These are phyloP conservation scores for Orbilia ellipsospora DNA, from an alignment of 2,329 filamentous ascomycete genomes.

Conservation along the genomic window DNA sequence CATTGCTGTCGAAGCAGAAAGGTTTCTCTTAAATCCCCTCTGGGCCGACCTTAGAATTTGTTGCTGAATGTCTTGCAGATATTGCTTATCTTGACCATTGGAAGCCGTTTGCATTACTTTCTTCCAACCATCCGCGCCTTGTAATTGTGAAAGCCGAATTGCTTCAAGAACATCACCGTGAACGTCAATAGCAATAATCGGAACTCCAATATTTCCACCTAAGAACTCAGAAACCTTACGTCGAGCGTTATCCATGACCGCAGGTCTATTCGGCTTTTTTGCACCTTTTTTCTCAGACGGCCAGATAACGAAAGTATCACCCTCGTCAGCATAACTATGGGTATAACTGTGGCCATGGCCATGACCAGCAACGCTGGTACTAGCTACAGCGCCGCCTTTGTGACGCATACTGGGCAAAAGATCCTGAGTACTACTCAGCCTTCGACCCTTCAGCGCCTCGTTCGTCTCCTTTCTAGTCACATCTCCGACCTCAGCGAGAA, in stretches of 20 bases:
- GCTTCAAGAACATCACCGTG: constrained; percentile 83
- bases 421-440: constrained; percentile 52
- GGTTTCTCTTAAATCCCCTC: constrained; percentile 66
- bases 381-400: constrained; percentile 63
- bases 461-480: constrained; percentile 73
- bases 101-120: constrained; percentile 80
- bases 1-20: constrained; percentile 60
- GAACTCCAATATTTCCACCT: constrained; percentile 73
- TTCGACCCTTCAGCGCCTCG: constrained; percentile 60
- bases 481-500: constrained; percentile 84
- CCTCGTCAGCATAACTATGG: constrained; percentile 62
- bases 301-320: constrained; percentile 83
- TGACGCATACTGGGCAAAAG: constrained; percentile 61
- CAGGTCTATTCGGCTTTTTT: constrained; percentile 82
- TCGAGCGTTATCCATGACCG: constrained; percentile 74
- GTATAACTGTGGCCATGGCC: constrained; percentile 3
- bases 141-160: constrained; percentile 78
- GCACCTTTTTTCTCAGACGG: constrained; percentile 85
- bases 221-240: constrained; percentile 65
- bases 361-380: constrained; percentile 51
- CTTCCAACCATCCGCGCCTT: constrained; percentile 85
- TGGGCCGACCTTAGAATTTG: constrained; percentile 74
- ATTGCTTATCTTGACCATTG: constrained; percentile 69
- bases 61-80: constrained; percentile 83
- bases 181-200: constrained; percentile 87